A percentile compares a stretch with the other conserved stretches of the same genome.
phyloP scores from a whole-genome alignment of 441 rosid species.

The Eutrema salsugineum region DNA sequence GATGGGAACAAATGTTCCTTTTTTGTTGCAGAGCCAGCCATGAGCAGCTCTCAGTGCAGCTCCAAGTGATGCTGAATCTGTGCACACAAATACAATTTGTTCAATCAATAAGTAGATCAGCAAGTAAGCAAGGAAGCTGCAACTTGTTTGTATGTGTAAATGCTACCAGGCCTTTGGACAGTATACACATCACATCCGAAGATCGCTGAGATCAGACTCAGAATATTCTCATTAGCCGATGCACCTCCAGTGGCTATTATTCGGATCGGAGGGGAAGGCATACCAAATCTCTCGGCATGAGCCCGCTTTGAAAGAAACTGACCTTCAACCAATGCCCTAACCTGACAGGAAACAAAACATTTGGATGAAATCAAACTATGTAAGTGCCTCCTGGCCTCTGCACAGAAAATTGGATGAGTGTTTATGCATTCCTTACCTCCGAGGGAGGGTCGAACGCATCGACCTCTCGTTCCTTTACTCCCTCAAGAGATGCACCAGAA shows the following conservation, averaged over 20 bases:
- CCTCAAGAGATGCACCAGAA: slow-evolving; percentile 39
- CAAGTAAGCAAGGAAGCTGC: not conserved
- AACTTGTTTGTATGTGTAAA: not conserved
- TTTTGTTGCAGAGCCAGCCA: slow-evolving; percentile 78
- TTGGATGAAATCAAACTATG: not conserved
- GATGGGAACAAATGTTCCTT: slow-evolving; percentile 65
- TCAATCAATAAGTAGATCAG: not conserved
- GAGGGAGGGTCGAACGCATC: slow-evolving; percentile 77
- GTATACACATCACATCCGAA: slow-evolving; percentile 80
- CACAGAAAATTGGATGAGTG: not conserved
- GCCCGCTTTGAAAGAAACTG: slow-evolving; percentile 89
- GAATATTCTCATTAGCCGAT: slow-evolving; percentile 65
- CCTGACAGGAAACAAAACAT: slow-evolving; percentile 38
- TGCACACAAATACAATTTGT: not conserved
- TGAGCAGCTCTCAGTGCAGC: slow-evolving; percentile 91
- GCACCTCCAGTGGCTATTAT: slow-evolving; percentile 93
- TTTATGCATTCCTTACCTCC: slow-evolving; percentile 47
- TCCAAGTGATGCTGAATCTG: slow-evolving; percentile 94
- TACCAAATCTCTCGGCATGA: slow-evolving; percentile 81
- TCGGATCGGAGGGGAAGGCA: slow-evolving; percentile 83
- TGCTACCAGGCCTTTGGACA: slow-evolving; percentile 74
- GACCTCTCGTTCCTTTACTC: slow-evolving; percentile 53
- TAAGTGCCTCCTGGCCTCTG: not conserved
- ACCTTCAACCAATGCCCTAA: slow-evolving; percentile 82
- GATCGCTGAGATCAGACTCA: slow-evolving; percentile 57